A percentile compares a stretch with the other conserved stretches of the same genome.
phyloP scores from a whole-genome alignment of 805 yeast species.

The Blastobotrys muscicola region DNA sequence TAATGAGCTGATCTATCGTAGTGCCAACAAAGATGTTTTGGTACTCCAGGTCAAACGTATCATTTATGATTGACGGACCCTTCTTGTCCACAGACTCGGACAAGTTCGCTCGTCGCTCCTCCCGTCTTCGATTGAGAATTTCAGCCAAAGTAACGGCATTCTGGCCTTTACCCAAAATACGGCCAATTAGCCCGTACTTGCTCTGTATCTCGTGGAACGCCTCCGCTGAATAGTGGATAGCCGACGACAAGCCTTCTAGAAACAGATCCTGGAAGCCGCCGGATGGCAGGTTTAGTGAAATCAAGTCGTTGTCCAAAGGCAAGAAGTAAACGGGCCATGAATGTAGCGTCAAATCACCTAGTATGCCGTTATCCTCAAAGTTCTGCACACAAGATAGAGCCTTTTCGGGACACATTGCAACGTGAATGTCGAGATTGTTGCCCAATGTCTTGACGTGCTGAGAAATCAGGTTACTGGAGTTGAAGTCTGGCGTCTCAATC shows the following conservation, averaged over 20 bases:
- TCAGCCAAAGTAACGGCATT: slow-evolving; percentile 42
- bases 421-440: slow-evolving; percentile 16
- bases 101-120: slow-evolving; percentile 24
- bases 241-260: slow-evolving; percentile 35
- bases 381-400: slow-evolving; percentile 21
- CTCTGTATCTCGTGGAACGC: slow-evolving; percentile 39
- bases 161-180: slow-evolving; percentile 51
- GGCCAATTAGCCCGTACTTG: slow-evolving; percentile 38
- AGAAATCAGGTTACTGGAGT: slow-evolving; percentile 11
- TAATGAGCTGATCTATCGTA: slow-evolving; percentile 49
- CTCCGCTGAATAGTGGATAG: slow-evolving; percentile 40
- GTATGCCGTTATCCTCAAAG: slow-evolving; percentile 29
- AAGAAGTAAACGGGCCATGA: slow-evolving; percentile 39
- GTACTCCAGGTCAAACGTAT: slow-evolving; percentile 20
- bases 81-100: slow-evolving; percentile 8
- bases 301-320: slow-evolving; percentile 33
- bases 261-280: slow-evolving; percentile 37
- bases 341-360: slow-evolving; percentile 33
- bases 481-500: slow-evolving; percentile 1
- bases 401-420: slow-evolving; percentile 21
- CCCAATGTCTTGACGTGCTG: slow-evolving; percentile 13
- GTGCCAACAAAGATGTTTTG: slow-evolving; percentile 25
- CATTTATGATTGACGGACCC: slow-evolving; percentile 1
- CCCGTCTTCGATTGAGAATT: slow-evolving; percentile 25
- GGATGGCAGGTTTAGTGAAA: slow-evolving; percentile 33